phyloP scores from a whole-genome alignment of 148 eudicot species.

The Rhododendron henanense region DNA sequence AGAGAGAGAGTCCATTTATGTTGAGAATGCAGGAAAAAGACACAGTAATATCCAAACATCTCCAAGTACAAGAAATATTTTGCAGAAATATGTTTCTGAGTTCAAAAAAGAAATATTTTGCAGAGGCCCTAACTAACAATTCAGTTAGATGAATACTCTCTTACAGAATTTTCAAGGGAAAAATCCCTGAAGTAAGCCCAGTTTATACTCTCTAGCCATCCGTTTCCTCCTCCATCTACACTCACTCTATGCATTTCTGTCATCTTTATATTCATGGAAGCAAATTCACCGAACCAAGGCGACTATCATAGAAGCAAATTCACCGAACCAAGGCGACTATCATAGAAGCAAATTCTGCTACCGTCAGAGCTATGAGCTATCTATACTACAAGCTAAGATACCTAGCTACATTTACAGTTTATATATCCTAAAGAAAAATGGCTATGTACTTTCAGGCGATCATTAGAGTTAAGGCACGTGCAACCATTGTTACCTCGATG shows the following conservation, averaged over 20 bases:
- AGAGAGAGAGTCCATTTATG: no score
- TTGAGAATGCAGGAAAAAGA: no score
- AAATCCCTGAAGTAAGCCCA: neutral
- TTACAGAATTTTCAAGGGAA: neutral
- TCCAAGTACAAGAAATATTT: no score
- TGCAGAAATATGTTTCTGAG: no score
- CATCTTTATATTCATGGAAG: neutral
- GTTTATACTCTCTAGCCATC: neutral
- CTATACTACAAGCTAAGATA: no score
- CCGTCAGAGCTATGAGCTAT: no score
- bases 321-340: no score
- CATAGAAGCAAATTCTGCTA: no score
- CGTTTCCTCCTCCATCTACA: neutral
- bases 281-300: neutral
- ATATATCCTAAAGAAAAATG: neutral
- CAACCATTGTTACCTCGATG: constrained; percentile 20
- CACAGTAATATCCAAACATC: no score
- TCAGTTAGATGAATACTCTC: neutral
- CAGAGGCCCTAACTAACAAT: neutral
- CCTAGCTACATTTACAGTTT: no score
- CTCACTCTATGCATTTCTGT: neutral
- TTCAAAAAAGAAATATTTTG: no score
- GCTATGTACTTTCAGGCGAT: neutral
- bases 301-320: no score
- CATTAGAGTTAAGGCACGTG: neutral